Evolutionary conservation across 192 early-diverging fungal species (phyloP).

Genomic region (Phlyctochytrium planicorne): DNA sequence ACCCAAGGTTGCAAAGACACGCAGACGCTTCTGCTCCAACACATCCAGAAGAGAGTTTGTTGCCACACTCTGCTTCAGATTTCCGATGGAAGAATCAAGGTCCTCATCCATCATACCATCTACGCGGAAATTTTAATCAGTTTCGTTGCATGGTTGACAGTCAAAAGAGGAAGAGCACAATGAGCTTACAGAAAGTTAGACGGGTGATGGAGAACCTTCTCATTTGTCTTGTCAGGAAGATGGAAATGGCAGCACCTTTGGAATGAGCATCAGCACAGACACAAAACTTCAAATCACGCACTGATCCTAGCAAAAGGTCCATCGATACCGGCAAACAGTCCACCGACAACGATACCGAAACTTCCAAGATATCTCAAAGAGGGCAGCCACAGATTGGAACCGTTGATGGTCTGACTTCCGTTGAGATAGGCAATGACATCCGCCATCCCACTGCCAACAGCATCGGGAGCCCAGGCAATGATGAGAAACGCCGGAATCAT

Average conservation of each 20-base stretch:
- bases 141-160: slow-evolving; percentile 4
- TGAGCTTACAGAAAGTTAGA: slow-evolving; percentile 16
- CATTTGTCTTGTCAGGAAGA: slow-evolving; percentile 14
- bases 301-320: slow-evolving; percentile 38
- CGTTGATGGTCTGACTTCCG: slow-evolving; percentile 24
- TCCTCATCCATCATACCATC: slow-evolving; percentile 8
- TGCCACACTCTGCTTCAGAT: slow-evolving; percentile 6
- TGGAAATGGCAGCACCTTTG: slow-evolving; percentile 31
- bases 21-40: slow-evolving; percentile 22
- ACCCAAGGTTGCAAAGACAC: slow-evolving; percentile 40
- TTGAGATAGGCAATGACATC: slow-evolving; percentile 39
- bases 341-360: slow-evolving; percentile 18
- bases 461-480: slow-evolving; percentile 16
- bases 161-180: too few relatives aligned
- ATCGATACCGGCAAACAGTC: slow-evolving; percentile 32
- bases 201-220: slow-evolving; percentile 7
- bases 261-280: too few relatives aligned
- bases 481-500: neutral
- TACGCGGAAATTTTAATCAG: neutral
- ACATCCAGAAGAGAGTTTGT: slow-evolving; percentile 29
- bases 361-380: slow-evolving; percentile 22
- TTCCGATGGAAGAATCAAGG: neutral
- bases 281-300: too few relatives aligned
- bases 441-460: slow-evolving; percentile 39
- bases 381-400: slow-evolving; percentile 11